phyloP scores from a whole-genome alignment of 192 early-diverging fungal species.

The Phlyctochytrium planicorne region DNA sequence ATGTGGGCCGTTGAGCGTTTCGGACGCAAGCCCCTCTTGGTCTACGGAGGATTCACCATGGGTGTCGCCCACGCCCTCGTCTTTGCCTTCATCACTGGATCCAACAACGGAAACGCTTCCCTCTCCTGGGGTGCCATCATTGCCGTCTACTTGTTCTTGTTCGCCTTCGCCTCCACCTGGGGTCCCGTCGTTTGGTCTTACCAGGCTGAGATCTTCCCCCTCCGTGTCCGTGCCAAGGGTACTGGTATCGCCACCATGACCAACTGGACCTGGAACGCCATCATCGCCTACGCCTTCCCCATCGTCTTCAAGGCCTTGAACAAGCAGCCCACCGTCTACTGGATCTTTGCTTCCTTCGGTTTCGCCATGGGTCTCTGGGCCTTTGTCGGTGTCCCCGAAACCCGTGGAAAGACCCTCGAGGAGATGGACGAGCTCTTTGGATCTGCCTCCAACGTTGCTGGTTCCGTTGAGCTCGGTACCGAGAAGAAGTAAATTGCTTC shows the following conservation, averaged over 20 bases:
- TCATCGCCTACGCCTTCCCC: constrained; percentile 55
- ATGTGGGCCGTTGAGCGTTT: constrained; percentile 81
- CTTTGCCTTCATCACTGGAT: constrained; percentile 55
- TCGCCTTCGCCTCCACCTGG: constrained; percentile 70
- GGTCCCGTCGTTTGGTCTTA: constrained; percentile 74
- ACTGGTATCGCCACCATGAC: constrained; percentile 65
- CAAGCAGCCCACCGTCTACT: constrained; percentile 54
- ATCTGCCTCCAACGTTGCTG: constrained; percentile 41
- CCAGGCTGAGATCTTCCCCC: constrained; percentile 75
- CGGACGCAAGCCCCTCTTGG: constrained; percentile 80
- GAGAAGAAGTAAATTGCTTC: constrained; percentile 1
- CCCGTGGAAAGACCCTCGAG: no score
- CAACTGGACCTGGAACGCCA: constrained; percentile 69
- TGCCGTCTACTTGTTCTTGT: constrained; percentile 68
- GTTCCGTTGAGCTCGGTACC: constrained; percentile 1
- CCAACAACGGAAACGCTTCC: constrained; percentile 27
- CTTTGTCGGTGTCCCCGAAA: no score
- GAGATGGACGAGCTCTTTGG: no score
- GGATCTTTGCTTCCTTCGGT: no score
- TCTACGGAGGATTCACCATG: constrained; percentile 73
- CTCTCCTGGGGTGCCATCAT: constrained; percentile 49
- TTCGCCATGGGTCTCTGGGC: no score
- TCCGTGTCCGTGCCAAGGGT: constrained; percentile 63
- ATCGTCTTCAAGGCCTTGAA: no score
- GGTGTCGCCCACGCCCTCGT: constrained; percentile 61